Conservation (phyloP, 1,284 basidiomycete genomes). For the Cutaneotrichosporon mucoides region DNA sequence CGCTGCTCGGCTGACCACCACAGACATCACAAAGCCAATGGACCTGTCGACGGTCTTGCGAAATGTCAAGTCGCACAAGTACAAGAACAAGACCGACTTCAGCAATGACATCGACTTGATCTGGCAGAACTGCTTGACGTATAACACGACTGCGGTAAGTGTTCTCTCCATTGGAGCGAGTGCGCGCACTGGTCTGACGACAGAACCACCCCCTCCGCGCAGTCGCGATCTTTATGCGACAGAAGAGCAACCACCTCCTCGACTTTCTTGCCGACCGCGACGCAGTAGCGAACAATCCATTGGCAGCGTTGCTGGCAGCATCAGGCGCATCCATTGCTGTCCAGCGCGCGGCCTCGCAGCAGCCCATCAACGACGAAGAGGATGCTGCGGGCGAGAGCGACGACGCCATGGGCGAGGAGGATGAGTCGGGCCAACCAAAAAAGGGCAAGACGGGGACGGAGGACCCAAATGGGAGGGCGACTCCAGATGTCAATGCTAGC, state of each 20-base stretch:
- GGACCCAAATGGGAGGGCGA: constrained; percentile 25
- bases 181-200: not conserved
- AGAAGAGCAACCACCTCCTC: constrained; percentile 75
- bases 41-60: constrained; percentile 87
- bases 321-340: constrained; percentile 13
- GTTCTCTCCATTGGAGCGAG: not conserved
- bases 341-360: constrained; percentile 19
- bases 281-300: constrained; percentile 54
- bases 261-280: constrained; percentile 83
- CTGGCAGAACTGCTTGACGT: constrained; percentile 91
- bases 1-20: not conserved
- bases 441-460: not conserved
- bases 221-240: constrained; percentile 66
- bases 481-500: constrained; percentile 19
- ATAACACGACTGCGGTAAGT: constrained; percentile 83
- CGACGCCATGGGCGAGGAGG: constrained; percentile 7
- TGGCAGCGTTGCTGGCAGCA: constrained; percentile 25
- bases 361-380: constrained; percentile 34
- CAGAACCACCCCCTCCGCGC: constrained; percentile 73
- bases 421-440: not conserved
- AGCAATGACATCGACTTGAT: constrained; percentile 90
- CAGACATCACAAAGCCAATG: constrained; percentile 88
- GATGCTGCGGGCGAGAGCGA: constrained; percentile 29
- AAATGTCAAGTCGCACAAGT: constrained; percentile 83
- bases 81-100: constrained; percentile 92